Conservation (phyloP, 2,329 filamentous ascomycete species). For the Zalaria obscura region DNA sequence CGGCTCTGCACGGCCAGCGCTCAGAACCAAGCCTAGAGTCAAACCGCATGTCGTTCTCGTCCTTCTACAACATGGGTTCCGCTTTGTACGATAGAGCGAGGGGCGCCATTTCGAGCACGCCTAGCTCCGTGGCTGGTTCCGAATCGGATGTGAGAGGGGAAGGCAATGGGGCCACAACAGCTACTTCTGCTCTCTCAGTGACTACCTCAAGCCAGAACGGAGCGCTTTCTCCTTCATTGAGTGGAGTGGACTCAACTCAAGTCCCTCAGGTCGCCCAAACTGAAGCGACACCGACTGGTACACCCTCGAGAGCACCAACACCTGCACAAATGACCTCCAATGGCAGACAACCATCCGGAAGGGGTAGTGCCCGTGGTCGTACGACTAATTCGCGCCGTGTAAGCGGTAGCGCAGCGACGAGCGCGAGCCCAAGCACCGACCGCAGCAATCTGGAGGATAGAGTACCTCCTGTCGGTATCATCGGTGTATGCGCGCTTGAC, state of each 20-base stretch:
- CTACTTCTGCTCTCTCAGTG: conserved; percentile 27
- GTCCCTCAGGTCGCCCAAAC: conserved; percentile 2
- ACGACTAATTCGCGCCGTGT: conserved; percentile 53
- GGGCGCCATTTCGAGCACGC: conserved; percentile 31
- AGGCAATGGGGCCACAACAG: conserved; percentile 20
- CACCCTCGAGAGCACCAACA: background rate
- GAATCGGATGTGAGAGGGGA: conserved; percentile 22
- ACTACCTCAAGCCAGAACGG: conserved; percentile 31
- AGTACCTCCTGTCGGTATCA: conserved; percentile 43
- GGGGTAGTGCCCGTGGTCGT: conserved; percentile 23
- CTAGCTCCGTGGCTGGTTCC: conserved; percentile 30
- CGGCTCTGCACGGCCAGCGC: conserved; percentile 17
- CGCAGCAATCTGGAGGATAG: conserved; percentile 44
- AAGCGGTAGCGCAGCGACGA: conserved; percentile 71
- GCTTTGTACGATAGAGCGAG: conserved; percentile 38
- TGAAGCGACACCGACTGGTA: background rate
- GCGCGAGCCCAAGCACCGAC: conserved; percentile 65
- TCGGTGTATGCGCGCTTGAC: conserved; percentile 91
- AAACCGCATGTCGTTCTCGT: conserved; percentile 60
- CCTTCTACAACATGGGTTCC: conserved; percentile 55
- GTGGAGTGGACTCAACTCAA: conserved; percentile 2
- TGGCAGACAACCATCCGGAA: background rate
- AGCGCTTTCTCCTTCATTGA: conserved; percentile 23
- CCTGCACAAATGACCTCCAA: background rate
- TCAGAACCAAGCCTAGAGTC: conserved; percentile 26